A percentile compares a stretch with the other conserved stretches of the same genome.
phyloP scores from a whole-genome alignment of 2,329 filamentous ascomycete genomes.

The Tolypocladium inflatum region DNA sequence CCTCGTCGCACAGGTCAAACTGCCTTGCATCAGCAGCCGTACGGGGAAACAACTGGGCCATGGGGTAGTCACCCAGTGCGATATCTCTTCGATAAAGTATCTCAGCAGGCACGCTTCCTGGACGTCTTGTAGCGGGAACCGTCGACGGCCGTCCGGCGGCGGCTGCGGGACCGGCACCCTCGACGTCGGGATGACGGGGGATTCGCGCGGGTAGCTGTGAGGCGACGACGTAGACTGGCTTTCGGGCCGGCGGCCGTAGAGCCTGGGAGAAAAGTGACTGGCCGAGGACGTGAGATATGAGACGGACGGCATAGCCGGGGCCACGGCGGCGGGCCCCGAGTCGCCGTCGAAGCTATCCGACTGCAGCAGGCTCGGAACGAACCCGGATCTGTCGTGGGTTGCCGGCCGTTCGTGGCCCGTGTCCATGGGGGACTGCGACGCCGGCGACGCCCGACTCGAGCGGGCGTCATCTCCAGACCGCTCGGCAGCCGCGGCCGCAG shows the following conservation, averaged over 20 bases:
- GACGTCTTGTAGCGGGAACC: conserved; percentile 21
- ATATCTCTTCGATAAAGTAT: conserved; percentile 29
- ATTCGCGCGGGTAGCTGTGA: not conserved
- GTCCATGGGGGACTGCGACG: not conserved
- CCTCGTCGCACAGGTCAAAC: conserved; percentile 31
- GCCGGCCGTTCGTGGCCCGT: not conserved
- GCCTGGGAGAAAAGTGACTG: not conserved
- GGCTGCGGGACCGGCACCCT: not conserved
- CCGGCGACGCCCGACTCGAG: not conserved
- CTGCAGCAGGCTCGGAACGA: not conserved
- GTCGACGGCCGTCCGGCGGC: conserved; percentile 1
- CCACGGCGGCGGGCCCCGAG: not conserved
- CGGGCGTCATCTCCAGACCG: not conserved
- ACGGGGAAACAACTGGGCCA: not conserved
- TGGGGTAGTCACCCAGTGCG: conserved; percentile 23
- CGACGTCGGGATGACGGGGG: not conserved
- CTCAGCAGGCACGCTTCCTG: conserved; percentile 28
- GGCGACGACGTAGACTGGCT: not conserved
- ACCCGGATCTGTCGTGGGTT: not conserved
- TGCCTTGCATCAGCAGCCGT: conserved; percentile 9
- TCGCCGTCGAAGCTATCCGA: conserved; percentile 1
- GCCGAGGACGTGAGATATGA: conserved; percentile 2
- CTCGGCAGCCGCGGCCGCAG: not conserved
- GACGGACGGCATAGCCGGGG: conserved; percentile 1
- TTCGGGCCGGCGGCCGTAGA: not conserved